Evolutionary conservation across 1,284 basidiomycete species (phyloP).

Genomic region (Malassezia psittaci): DNA sequence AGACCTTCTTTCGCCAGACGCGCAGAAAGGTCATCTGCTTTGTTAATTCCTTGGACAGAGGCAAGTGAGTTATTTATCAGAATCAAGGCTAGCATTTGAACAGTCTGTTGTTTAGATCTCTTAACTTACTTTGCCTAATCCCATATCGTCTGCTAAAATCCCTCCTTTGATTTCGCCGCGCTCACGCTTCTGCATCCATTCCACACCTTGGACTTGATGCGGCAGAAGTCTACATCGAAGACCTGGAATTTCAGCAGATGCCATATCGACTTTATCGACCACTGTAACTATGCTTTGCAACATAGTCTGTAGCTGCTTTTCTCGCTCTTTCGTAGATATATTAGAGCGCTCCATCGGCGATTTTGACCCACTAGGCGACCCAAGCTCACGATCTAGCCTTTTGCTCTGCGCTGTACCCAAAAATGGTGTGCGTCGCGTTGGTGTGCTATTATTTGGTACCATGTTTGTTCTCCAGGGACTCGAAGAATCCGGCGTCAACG

Average conservation of each 20-base stretch:
- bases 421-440: background rate
- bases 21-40: background rate
- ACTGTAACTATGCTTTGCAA: conserved; percentile 32
- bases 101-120: conserved; percentile 57
- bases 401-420: background rate
- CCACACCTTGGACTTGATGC: conserved; percentile 72
- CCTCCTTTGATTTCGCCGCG: conserved; percentile 63
- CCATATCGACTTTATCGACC: conserved; percentile 22
- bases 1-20: background rate
- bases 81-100: conserved; percentile 77
- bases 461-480: background rate
- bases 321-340: conserved; percentile 27
- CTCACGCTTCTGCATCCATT: conserved; percentile 81
- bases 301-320: conserved; percentile 31
- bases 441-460: background rate
- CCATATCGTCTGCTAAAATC: conserved; percentile 71
- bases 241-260: conserved; percentile 17
- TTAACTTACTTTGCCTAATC: conserved; percentile 40
- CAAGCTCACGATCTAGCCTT: background rate
- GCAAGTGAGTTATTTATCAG: conserved; percentile 47
- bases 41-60: background rate
- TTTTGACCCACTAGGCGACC: background rate
- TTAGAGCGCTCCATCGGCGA: conserved; percentile 1
- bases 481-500: background rate
- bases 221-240: conserved; percentile 63